Conservation (phyloP, 768 basidiomycete species). For the Mrakia frigida region DNA sequence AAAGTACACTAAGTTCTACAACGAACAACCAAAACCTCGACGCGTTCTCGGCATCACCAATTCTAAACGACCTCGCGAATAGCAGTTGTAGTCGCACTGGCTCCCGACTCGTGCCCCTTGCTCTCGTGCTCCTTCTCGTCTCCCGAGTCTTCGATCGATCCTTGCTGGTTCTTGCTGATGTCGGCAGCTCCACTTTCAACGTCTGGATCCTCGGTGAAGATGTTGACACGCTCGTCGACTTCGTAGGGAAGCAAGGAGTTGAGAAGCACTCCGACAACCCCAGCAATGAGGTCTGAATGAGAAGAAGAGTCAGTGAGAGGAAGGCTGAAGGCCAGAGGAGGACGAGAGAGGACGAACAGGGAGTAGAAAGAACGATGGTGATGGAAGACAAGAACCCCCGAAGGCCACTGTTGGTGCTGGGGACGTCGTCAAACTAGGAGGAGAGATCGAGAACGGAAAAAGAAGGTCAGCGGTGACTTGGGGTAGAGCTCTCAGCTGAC, state of each 20-base stretch:
- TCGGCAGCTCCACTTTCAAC: background rate
- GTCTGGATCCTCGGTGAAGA: background rate
- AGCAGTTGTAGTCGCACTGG: too few species aligned
- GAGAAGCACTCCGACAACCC: slow-evolving; percentile 52
- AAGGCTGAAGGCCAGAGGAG: background rate
- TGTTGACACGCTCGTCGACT: background rate
- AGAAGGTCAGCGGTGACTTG: slow-evolving; percentile 39
- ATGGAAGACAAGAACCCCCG: slow-evolving; percentile 69
- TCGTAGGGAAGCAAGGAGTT: background rate
- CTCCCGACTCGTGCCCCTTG: background rate
- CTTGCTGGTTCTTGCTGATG: background rate
- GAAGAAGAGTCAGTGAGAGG: background rate
- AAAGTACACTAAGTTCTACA: slow-evolving; percentile 4
- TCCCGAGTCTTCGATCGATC: background rate
- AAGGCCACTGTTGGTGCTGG: slow-evolving; percentile 48
- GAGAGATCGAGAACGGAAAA: slow-evolving; percentile 41
- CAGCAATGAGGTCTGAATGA: slow-evolving; percentile 56
- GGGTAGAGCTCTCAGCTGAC: too few species aligned
- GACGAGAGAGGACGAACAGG: background rate
- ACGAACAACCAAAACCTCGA: background rate
- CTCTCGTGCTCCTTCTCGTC: background rate
- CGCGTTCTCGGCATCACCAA: too few species aligned
- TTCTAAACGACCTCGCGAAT: too few species aligned
- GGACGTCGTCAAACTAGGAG: slow-evolving; percentile 26
- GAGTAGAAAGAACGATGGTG: slow-evolving; percentile 72